Evolutionary conservation across 129 eudicot genomes (phyloP), one percentile per base, ranked within the genome.

Genomic region (Rutidosis leptorrhynchoides): DNA sequence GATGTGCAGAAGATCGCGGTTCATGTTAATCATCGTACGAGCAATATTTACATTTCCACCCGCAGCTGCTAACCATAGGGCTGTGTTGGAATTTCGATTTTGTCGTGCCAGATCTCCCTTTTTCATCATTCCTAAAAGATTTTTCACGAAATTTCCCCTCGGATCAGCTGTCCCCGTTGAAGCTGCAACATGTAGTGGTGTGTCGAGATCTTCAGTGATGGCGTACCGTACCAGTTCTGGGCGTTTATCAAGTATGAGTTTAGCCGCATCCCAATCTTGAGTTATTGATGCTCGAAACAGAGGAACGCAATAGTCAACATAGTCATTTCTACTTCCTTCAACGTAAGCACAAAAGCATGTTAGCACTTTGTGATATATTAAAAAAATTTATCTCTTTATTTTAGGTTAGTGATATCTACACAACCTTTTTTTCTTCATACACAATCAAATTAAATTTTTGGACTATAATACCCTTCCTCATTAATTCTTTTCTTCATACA

Each of bases 161-260:
- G 0, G 32, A 25, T 54, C 23, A 7, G 14, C 23, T 8, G 22
- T 25, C 23, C 23, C 60, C 27, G 10, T 30, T 54, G 60, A 54
- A 1, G 27, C 60, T 23, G 30, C 60, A 54, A 54, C 60, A 6
- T 21, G 60, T 20, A 54, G 60, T 54, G 60, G 60, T 23, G 60
- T 54, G 35, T 30, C 6, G 16, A 4, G 23, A 23, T 54, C 23
- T 54, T 54, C 60, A 23, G 16, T 54, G 16, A 54, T 54, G 3
- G 60, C 60, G 14, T 8, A 23, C 6, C 32, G 60, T 54, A 54
- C 60, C 32, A 54, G 23, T 9, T 23, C 10, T 54, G 60, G 60
- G 30, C 16, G 30, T 11, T 3, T 0, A 8, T 4, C 25, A 54
- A 54, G 60, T 14, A 54, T 23, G 16, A 0, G 6, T 14, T 54